Base-by-base conservation (phyloP, 371 early-diverging fungal genomes). In the Vavraia culicis region DNA sequence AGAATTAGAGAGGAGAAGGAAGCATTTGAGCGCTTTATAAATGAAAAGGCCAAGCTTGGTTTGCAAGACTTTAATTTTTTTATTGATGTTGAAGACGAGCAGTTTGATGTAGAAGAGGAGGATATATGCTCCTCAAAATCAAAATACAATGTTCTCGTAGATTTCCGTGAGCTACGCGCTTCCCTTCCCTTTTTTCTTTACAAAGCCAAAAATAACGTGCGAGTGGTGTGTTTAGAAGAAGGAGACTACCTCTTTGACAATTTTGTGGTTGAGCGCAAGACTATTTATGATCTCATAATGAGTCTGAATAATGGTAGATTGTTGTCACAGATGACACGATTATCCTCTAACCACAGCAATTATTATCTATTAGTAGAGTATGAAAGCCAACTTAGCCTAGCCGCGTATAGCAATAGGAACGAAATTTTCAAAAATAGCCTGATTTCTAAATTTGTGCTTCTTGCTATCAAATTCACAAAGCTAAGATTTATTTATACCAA, bases 181-280 rank as follows among this genome's bases (percentile, higher is more conserved):
- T 75, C 83, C 1, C 61, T 94, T 19, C 93, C 95, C 1, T 77
- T 80, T 7, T 74, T 82, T 16, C 68, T 94, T 1, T 83, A 86
- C 56, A 74, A 76, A 21, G 74, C 76, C 32, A 77, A 81, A 1
- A 71, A 87, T 57, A 64, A 73, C 11, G 63, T 91, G 1, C 61
- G 73, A 10, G 82, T 90, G 1, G 77, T 76, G 54, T 88, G 88
- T 0, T 67, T 94, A 9, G 75, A 77, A 58, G 77, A 90, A 0
- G 95, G 93, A 22, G 95, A 94, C 66, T 94, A 90, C 63, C 73
- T 91, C 10, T 62, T 93, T 23, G 77, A 78, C 23, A 81, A 83
- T 19, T 69, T 73, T 2, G 76, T 84, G 37, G 80, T 94, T 0
- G 95, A 94, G 64, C 72, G 93, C 46, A 94, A 94, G 67, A 79